Percentiles rank a stretch among this genome's conserved stretches.
Conservation (phyloP, 495 filamentous ascomycete genomes). For the Trichoderma reesei region DNA sequence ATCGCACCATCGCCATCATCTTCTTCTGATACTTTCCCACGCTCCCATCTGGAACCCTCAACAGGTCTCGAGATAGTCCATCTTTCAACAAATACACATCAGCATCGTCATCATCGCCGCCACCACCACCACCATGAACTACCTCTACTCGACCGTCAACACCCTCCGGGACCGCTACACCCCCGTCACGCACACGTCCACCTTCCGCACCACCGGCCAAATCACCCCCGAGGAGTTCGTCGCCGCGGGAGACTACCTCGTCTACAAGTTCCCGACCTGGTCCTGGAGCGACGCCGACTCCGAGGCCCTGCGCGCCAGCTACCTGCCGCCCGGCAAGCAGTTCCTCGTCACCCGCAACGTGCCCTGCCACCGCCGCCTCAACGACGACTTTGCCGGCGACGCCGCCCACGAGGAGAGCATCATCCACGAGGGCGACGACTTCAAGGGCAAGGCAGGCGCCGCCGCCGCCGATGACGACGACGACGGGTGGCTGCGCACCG, state of each 20-base stretch:
- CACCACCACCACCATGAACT: slow-evolving; percentile 34
- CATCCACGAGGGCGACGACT: slow-evolving; percentile 65
- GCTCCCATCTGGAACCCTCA: no score
- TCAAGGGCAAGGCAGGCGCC: slow-evolving; percentile 38
- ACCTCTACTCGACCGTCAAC: slow-evolving; percentile 71
- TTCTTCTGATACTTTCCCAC: no score
- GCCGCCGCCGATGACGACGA: no score
- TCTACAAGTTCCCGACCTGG: slow-evolving; percentile 99
- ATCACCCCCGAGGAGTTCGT: slow-evolving; percentile 98
- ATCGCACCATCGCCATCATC: no score
- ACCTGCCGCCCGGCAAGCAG: slow-evolving; percentile 87
- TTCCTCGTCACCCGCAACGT: slow-evolving; percentile 91
- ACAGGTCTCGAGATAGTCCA: no score
- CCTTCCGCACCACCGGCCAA: slow-evolving; percentile 85
- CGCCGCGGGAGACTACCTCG: slow-evolving; percentile 91
- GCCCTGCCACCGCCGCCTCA: slow-evolving; percentile 81
- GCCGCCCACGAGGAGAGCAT: slow-evolving; percentile 75
- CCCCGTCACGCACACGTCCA: slow-evolving; percentile 78
- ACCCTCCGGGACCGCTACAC: slow-evolving; percentile 82
- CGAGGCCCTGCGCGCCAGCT: slow-evolving; percentile 61
- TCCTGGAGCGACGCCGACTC: slow-evolving; percentile 87
- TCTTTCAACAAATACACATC: no score
- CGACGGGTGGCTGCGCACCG: slow-evolving; percentile 86
- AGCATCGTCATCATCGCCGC: background rate
- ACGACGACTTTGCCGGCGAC: slow-evolving; percentile 86